phyloP scores from a whole-genome alignment of 192 early-diverging fungal genomes.

The Mortierella antarctica region DNA sequence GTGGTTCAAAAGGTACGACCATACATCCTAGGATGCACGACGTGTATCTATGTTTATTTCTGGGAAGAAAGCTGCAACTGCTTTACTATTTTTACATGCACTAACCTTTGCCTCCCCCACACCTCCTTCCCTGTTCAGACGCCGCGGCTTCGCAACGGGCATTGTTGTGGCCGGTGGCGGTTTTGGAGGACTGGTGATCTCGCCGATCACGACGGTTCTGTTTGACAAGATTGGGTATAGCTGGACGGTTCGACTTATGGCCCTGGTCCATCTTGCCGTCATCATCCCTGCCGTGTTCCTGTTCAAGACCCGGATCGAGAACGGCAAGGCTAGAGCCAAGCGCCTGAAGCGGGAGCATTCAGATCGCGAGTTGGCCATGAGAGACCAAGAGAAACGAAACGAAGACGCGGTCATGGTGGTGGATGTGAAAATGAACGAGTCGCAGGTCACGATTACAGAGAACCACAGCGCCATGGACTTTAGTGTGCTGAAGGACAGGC shows the following conservation, averaged over 20 bases:
- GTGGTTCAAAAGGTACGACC: conserved; percentile 57
- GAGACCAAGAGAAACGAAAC: background rate
- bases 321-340: conserved; percentile 15
- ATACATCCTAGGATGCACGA: background rate
- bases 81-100: background rate
- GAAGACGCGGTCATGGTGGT: no score
- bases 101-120: background rate
- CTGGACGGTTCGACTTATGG: conserved; percentile 66
- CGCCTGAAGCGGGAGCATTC: conserved; percentile 26
- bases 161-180: conserved; percentile 64
- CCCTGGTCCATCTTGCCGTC: conserved; percentile 55
- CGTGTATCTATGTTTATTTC: background rate
- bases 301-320: conserved; percentile 51
- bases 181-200: conserved; percentile 63
- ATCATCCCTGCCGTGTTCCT: conserved; percentile 54
- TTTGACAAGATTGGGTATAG: conserved; percentile 57
- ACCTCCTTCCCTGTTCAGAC: conserved; percentile 4
- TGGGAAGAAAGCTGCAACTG: background rate
- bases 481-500: conserved; percentile 53
- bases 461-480: conserved; percentile 57
- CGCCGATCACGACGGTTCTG: conserved; percentile 60
- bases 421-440: background rate
- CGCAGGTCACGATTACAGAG: background rate
- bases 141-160: conserved; percentile 62
- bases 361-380: conserved; percentile 14